Evolutionary conservation across 371 early-diverging fungal genomes (phyloP).

Genomic region (Furculomyces boomerangus): DNA sequence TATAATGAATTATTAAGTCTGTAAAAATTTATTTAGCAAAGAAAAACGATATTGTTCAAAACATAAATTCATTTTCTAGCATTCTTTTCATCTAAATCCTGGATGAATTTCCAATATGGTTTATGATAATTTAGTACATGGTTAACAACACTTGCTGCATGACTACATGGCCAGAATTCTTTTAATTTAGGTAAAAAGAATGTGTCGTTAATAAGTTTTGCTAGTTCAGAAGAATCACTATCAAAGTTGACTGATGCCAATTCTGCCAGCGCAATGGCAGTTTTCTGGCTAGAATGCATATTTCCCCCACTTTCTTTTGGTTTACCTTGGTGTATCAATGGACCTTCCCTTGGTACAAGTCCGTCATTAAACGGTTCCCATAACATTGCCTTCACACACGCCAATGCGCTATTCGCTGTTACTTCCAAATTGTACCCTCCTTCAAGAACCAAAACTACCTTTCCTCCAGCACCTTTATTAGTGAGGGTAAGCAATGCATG

Average conservation of each 20-base stretch:
- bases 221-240: background rate
- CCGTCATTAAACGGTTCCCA: conserved; percentile 14
- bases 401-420: conserved; percentile 50
- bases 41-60: too few relatives aligned
- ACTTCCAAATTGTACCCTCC: conserved; percentile 72
- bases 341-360: conserved; percentile 6
- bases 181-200: background rate
- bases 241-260: background rate
- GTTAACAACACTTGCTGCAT: too few relatives aligned
- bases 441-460: conserved; percentile 57
- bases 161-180: background rate
- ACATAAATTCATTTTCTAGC: too few relatives aligned
- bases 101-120: too few relatives aligned
- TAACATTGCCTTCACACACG: conserved; percentile 52
- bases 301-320: background rate
- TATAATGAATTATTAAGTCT: too few relatives aligned
- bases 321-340: background rate
- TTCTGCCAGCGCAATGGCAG: background rate
- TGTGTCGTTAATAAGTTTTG: background rate
- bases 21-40: too few relatives aligned
- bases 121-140: too few relatives aligned
- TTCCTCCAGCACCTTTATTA: conserved; percentile 26
- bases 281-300: background rate
- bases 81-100: too few relatives aligned
- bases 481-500: conserved; percentile 49